These are phyloP conservation scores for Pleodorina starrii DNA, from an alignment of 139 green algal species.

Conservation along the genomic window DNA sequence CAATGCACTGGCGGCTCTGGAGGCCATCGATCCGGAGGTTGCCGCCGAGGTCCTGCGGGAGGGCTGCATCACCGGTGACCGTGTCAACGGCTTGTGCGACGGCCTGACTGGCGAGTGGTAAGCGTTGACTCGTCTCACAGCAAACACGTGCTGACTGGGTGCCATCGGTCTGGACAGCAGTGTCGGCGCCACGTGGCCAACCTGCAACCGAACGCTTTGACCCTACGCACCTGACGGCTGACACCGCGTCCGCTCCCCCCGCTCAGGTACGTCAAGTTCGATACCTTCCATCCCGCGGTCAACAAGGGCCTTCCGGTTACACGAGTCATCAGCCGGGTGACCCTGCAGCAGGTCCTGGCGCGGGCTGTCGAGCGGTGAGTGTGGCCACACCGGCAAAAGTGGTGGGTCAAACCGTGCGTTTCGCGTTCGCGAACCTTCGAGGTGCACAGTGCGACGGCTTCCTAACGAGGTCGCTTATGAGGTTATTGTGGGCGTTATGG, in stretches of 20 bases:
- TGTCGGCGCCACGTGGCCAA: no score
- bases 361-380: slow-evolving; percentile 61
- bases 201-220: no score
- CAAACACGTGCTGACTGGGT: no score
- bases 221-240: no score
- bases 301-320: slow-evolving; percentile 93
- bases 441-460: no score
- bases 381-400: no score
- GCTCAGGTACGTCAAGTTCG: slow-evolving; percentile 98
- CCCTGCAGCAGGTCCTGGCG: slow-evolving; percentile 82
- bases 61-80: slow-evolving; percentile 92
- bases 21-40: slow-evolving; percentile 85
- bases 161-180: no score
- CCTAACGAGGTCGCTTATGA: no score
- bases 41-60: slow-evolving; percentile 76
- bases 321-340: slow-evolving; percentile 91
- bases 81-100: slow-evolving; percentile 93
- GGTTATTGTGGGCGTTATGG: no score
- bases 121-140: no score
- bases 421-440: no score
- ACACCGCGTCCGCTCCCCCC: not conserved
- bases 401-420: no score
- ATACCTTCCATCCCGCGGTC: slow-evolving; percentile 95
- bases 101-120: slow-evolving; percentile 93
- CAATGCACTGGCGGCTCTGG: slow-evolving; percentile 91